A percentile compares a stretch with the other conserved stretches of the same genome.
phyloP scores from a whole-genome alignment of 129 eudicot species.

The Helichrysum umbraculigerum region DNA sequence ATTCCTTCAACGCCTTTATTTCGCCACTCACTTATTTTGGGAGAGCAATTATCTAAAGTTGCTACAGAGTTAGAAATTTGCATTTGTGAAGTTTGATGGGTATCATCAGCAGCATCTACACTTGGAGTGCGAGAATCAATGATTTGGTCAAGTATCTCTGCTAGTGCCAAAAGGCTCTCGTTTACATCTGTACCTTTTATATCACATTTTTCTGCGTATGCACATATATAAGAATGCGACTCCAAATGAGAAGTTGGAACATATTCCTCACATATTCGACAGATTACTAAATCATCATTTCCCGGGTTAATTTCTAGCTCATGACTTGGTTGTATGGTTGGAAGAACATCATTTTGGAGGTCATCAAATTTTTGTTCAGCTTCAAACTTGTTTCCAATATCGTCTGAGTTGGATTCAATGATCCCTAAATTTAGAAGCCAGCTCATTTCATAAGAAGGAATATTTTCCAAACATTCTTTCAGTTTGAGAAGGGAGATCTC shows the following conservation, averaged over 20 bases:
- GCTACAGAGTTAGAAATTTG: constrained; percentile 26
- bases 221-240: constrained; percentile 86
- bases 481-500: constrained; percentile 60
- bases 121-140: constrained; percentile 52
- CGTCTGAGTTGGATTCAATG: constrained; percentile 40
- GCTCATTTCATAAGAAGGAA: constrained; percentile 73
- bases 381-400: constrained; percentile 24
- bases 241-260: constrained; percentile 75
- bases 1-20: constrained; percentile 83
- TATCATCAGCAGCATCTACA: constrained; percentile 44
- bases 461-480: constrained; percentile 67
- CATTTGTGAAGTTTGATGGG: constrained; percentile 52
- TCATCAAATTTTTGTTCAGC: constrained; percentile 33
- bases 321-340: constrained; percentile 25
- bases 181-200: constrained; percentile 54
- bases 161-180: constrained; percentile 58
- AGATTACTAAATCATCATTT: constrained; percentile 57
- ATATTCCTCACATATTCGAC: constrained; percentile 88
- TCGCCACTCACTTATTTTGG: constrained; percentile 69
- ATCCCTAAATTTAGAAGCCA: constrained; percentile 54
- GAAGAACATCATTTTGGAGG: constrained; percentile 20
- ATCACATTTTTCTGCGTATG: constrained; percentile 86
- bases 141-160: constrained; percentile 80
- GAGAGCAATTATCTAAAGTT: constrained; percentile 57
- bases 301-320: constrained; percentile 40